Evolutionary conservation across 306 rosid species (phyloP).

Genomic region (Castanea crenata): DNA sequence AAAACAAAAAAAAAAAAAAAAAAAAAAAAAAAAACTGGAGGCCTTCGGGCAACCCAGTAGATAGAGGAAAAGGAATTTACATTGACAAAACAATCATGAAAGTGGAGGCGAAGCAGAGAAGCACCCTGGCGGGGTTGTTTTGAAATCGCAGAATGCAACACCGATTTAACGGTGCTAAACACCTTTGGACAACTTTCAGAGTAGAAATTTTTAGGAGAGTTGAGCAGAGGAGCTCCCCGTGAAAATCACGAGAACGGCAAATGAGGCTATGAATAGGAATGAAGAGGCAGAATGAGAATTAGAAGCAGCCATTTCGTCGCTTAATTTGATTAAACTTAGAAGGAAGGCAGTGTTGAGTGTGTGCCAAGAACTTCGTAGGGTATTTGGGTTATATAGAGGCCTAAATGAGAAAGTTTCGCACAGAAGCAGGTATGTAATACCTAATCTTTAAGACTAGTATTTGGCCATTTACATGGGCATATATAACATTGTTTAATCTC

Average conservation of each 20-base stretch:
- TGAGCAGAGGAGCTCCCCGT: conserved; percentile 38
- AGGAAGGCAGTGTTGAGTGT: background rate
- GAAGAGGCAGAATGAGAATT: conserved; percentile 8
- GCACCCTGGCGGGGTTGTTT: conserved; percentile 75
- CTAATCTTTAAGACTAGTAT: background rate
- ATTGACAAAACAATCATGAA: conserved; percentile 81
- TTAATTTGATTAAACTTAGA: background rate
- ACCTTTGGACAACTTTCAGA: conserved; percentile 54
- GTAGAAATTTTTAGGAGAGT: conserved; percentile 52
- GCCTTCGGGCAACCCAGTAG: background rate
- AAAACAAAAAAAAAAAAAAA: too few relatives aligned
- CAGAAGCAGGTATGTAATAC: background rate
- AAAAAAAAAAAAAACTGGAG: too few relatives aligned
- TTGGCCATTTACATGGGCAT: background rate
- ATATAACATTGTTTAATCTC: background rate
- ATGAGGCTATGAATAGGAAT: background rate
- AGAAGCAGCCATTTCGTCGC: conserved; percentile 29
- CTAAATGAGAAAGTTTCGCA: background rate
- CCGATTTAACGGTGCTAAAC: conserved; percentile 39
- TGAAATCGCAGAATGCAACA: conserved; percentile 47
- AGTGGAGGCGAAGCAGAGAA: conserved; percentile 75
- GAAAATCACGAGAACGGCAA: conserved; percentile 27
- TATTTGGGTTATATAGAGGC: background rate
- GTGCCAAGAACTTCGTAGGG: background rate
- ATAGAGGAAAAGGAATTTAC: conserved; percentile 29